Conservation (phyloP, 2,329 filamentous ascomycete genomes). For the Dactylellina cionopaga region DNA sequence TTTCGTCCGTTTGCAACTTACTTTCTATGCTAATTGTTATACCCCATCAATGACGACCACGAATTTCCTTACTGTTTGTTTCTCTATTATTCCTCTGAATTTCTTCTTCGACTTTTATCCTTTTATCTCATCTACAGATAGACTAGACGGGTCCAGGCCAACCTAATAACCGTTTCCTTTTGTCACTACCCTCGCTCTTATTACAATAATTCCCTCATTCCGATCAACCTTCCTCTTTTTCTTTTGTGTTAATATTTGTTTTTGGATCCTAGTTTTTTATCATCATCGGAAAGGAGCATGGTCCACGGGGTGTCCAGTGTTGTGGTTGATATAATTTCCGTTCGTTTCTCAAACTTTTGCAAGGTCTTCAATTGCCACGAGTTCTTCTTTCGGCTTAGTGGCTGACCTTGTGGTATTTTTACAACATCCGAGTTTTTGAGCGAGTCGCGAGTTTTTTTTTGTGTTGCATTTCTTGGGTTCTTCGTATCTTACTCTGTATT, state of each 20-base stretch:
- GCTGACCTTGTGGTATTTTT: constrained; percentile 33
- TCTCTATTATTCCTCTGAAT: constrained; percentile 23
- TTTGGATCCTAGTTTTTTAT: constrained; percentile 18
- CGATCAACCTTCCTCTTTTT: not conserved
- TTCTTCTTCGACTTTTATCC: constrained; percentile 10
- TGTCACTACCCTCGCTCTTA: constrained; percentile 11
- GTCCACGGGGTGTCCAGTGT: constrained; percentile 39
- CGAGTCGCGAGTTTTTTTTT: constrained; percentile 23
- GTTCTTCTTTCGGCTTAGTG: constrained; percentile 8
- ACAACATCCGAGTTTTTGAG: constrained; percentile 41
- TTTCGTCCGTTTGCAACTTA: constrained; percentile 20
- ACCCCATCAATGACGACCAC: constrained; percentile 45
- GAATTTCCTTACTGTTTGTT: constrained; percentile 45
- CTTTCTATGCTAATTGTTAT: constrained; percentile 26
- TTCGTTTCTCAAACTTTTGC: constrained; percentile 14
- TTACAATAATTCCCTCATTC: constrained; percentile 15
- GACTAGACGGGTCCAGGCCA: constrained; percentile 49
- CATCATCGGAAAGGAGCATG: constrained; percentile 41
- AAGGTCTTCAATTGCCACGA: constrained; percentile 15
- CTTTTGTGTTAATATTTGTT: constrained; percentile 15
- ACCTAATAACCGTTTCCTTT: constrained; percentile 30
- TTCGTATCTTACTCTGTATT: constrained; percentile 13
- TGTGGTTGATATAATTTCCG: constrained; percentile 28
- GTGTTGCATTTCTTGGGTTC: constrained; percentile 40
- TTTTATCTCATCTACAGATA: constrained; percentile 37